Percentiles rank a stretch among this genome's conserved stretches.
phyloP scores from a whole-genome alignment of 495 filamentous ascomycete genomes.

The Peziza echinospora region DNA sequence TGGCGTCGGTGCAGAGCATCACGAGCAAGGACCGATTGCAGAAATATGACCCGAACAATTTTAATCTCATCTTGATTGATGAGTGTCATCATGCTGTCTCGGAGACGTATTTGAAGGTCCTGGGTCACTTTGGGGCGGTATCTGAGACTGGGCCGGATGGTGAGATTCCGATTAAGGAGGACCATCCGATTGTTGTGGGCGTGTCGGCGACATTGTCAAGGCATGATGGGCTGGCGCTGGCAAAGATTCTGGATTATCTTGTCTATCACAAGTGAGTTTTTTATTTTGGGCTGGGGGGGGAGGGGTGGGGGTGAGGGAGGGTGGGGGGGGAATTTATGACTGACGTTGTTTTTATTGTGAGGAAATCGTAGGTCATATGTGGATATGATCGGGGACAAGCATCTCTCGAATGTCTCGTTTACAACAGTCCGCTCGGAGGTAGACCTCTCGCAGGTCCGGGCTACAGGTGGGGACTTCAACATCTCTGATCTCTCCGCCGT shows the following conservation, averaged over 20 bases:
- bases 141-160: conserved; percentile 20
- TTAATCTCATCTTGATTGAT: conserved; percentile 87
- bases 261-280: conserved; percentile 73
- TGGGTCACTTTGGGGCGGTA: conserved; percentile 54
- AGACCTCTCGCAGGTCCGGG: conserved; percentile 46
- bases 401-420: conserved; percentile 69
- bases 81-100: conserved; percentile 98
- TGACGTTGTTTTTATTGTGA: background rate
- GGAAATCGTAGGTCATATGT: conserved; percentile 45
- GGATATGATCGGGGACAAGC: conserved; percentile 82
- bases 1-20: conserved; percentile 76
- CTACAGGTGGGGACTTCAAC: conserved; percentile 52
- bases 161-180: conserved; percentile 8
- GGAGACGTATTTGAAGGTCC: conserved; percentile 43
- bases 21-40: conserved; percentile 45
- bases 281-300: no score
- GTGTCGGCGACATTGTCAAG: conserved; percentile 86
- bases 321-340: background rate
- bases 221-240: conserved; percentile 69
- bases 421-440: conserved; percentile 71
- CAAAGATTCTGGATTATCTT: conserved; percentile 78
- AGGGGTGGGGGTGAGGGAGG: no score
- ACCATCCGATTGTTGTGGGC: conserved; percentile 57
- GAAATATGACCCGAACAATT: conserved; percentile 58
- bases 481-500: conserved; percentile 46